phyloP scores from a whole-genome alignment of 352 stramenopile species.

The Globisporangium viniferum region DNA sequence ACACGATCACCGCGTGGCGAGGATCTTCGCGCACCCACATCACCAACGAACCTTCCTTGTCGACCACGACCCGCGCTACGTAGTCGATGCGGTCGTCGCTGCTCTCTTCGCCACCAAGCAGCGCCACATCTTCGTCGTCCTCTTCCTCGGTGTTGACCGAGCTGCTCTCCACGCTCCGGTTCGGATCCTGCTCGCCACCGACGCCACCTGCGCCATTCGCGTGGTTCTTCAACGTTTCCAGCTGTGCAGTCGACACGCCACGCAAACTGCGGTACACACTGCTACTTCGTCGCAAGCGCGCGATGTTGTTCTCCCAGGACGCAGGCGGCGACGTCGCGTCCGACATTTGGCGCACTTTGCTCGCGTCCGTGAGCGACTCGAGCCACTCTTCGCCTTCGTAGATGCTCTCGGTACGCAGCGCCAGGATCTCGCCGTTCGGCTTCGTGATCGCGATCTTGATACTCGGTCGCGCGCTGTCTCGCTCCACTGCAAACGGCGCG shows the following conservation, averaged over 20 bases:
- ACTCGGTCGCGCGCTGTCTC: slow-evolving; percentile 38
- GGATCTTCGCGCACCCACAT: slow-evolving; percentile 66
- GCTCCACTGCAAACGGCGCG: slow-evolving; percentile 51
- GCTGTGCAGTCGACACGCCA: neutral
- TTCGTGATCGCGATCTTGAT: slow-evolving; percentile 76
- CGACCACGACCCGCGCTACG: slow-evolving; percentile 22
- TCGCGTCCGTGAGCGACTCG: slow-evolving; percentile 70
- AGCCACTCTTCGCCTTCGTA: slow-evolving; percentile 83
- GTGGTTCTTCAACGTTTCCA: slow-evolving; percentile 5
- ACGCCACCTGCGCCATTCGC: neutral
- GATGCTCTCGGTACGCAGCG: slow-evolving; percentile 70
- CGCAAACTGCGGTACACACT: slow-evolving; percentile 16
- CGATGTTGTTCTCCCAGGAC: slow-evolving; percentile 39
- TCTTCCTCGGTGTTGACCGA: slow-evolving; percentile 13
- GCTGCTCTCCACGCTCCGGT: slow-evolving; percentile 5
- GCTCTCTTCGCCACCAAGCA: slow-evolving; percentile 21
- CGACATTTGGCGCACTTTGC: slow-evolving; percentile 34
- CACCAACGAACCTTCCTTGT: slow-evolving; percentile 69
- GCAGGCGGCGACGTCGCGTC: slow-evolving; percentile 18
- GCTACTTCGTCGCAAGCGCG: slow-evolving; percentile 25
- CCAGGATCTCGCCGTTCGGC: slow-evolving; percentile 61
- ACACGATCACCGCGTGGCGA: slow-evolving; percentile 58
- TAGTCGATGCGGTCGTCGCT: slow-evolving; percentile 6
- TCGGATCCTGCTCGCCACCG: slow-evolving; percentile 8
- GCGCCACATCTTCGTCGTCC: slow-evolving; percentile 20